phyloP scores from a whole-genome alignment of 2,329 filamentous ascomycete species.

The Aspergillus oerlinghausenensis region DNA sequence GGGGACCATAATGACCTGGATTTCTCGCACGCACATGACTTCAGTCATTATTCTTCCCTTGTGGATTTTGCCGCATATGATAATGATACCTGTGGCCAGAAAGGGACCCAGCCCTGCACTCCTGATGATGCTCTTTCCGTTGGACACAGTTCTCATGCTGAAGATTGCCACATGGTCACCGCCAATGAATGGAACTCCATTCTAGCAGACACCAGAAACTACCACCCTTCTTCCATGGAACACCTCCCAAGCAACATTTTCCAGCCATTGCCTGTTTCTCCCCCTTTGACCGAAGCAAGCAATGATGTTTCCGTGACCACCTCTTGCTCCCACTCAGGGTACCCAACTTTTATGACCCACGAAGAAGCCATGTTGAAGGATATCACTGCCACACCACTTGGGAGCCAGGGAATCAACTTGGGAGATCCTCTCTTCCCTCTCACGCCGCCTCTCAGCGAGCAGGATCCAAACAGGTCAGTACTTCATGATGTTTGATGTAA shows the following conservation, averaged over 20 bases:
- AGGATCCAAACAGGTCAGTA: constrained; percentile 40
- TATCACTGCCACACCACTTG: constrained; percentile 30
- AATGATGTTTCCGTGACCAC: constrained; percentile 40
- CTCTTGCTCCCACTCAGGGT: constrained; percentile 36
- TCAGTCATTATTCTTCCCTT: constrained; percentile 34
- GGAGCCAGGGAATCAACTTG: constrained; percentile 32
- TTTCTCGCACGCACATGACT: constrained; percentile 34
- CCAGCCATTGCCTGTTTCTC: constrained; percentile 38
- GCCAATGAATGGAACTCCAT: constrained; percentile 35
- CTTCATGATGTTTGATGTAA: not conserved
- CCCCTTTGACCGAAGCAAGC: constrained; percentile 39
- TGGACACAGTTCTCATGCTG: constrained; percentile 35
- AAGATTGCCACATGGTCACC: constrained; percentile 31
- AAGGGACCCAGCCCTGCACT: constrained; percentile 28
- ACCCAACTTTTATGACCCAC: constrained; percentile 33
- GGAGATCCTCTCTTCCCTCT: constrained; percentile 38
- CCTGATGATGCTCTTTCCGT: constrained; percentile 35
- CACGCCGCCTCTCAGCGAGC: constrained; percentile 36
- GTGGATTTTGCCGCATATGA: constrained; percentile 39
- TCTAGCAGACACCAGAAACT: constrained; percentile 29
- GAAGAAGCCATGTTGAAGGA: constrained; percentile 38
- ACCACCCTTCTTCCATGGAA: constrained; percentile 32
- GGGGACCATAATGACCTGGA: constrained; percentile 36
- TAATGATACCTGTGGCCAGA: constrained; percentile 34
- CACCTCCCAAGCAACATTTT: constrained; percentile 33